Conservation (phyloP, 345 rosid species). For the Eucalyptus erythrocorys region DNA sequence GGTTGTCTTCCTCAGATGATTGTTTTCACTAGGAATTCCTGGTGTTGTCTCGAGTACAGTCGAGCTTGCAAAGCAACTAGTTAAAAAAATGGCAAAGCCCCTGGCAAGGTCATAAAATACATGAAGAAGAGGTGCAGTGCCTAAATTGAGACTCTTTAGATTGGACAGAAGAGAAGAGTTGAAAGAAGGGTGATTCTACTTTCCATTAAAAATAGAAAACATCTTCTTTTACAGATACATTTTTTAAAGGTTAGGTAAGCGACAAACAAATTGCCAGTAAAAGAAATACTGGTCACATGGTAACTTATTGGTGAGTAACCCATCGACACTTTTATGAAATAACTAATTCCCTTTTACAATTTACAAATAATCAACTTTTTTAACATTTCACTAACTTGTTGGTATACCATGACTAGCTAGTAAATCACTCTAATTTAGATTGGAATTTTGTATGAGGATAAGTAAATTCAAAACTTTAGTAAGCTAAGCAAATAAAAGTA, state of each 20-base stretch:
- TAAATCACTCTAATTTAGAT: accelerated
- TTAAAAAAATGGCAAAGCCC: background rate
- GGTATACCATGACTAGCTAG: background rate
- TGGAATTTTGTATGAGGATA: background rate
- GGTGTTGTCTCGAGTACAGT: background rate
- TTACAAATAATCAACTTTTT: background rate
- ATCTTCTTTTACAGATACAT: too few species aligned
- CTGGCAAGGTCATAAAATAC: background rate
- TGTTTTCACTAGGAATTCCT: background rate
- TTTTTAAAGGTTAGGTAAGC: background rate
- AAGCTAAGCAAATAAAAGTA: background rate
- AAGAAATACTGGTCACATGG: background rate
- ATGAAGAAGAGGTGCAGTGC: background rate
- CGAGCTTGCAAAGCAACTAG: accelerated
- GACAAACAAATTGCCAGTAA: background rate
- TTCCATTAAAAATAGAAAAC: background rate
- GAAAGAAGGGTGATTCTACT: background rate
- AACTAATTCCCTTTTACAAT: background rate
- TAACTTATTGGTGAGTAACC: background rate
- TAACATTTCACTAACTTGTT: background rate
- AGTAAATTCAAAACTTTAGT: background rate
- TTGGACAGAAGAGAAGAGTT: background rate
- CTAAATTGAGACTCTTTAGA: background rate
- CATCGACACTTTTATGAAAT: background rate
- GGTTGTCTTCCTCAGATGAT: background rate